phyloP scores from a whole-genome alignment of 148 eudicot species.

The Heliamphora exappendiculata region DNA sequence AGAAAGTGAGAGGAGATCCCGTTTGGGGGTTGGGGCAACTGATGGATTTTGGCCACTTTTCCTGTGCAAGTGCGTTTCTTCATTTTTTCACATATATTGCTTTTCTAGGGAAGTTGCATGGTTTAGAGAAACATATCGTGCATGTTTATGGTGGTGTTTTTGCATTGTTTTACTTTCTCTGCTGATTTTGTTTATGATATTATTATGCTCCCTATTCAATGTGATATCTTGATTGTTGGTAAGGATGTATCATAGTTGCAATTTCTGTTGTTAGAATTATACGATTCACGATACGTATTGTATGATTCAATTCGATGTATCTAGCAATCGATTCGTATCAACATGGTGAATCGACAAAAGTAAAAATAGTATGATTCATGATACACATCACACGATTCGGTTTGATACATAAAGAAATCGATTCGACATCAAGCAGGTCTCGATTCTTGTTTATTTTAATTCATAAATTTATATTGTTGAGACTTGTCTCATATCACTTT shows the following conservation, averaged over 20 bases:
- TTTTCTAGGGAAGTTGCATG: neutral
- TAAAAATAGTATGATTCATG: too few relatives aligned
- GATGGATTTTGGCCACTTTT: conserved; percentile 43
- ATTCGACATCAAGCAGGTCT: too few relatives aligned
- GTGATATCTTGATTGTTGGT: neutral
- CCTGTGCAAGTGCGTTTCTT: conserved; percentile 58
- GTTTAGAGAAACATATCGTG: neutral
- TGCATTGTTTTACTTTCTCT: conserved; percentile 1
- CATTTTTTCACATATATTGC: conserved; percentile 7
- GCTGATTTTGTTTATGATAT: conserved; percentile 1
- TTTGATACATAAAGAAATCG: too few relatives aligned
- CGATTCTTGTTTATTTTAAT: too few relatives aligned
- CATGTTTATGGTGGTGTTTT: neutral
- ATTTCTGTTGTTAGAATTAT: neutral
- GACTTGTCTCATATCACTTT: too few relatives aligned
- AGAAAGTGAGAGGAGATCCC: conserved; percentile 40
- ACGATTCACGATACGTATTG: neutral
- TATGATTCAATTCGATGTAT: neutral
- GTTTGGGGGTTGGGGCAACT: conserved; percentile 23
- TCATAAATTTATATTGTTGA: too few relatives aligned
- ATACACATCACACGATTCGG: too few relatives aligned
- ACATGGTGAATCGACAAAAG: too few relatives aligned
- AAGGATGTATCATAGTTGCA: neutral
- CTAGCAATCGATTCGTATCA: too few relatives aligned
- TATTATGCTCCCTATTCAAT: neutral